Evolutionary conservation across 2,329 filamentous ascomycete genomes (phyloP).

Genomic region (Parasarocladium wereldwijsianum): DNA sequence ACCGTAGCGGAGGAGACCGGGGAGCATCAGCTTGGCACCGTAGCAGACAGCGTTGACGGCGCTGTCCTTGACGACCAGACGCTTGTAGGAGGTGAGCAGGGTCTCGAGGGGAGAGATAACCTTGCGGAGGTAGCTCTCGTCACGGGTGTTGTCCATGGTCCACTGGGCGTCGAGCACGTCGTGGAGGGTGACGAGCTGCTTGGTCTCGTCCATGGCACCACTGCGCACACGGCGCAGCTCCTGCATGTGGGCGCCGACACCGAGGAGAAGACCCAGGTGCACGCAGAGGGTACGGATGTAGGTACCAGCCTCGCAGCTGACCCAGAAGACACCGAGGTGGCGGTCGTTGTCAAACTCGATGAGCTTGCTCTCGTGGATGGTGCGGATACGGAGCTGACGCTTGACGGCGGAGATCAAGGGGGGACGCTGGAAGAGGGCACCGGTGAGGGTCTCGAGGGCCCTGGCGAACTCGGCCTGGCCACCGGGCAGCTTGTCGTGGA

Average conservation of each 20-base stretch:
- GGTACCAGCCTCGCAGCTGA: slow-evolving; percentile 92
- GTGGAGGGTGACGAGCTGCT: slow-evolving; percentile 83
- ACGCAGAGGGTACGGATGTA: slow-evolving; percentile 98
- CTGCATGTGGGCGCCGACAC: slow-evolving; percentile 96
- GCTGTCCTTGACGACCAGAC: slow-evolving; percentile 81
- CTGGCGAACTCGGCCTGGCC: slow-evolving; percentile 86
- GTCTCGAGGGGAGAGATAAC: slow-evolving; percentile 91
- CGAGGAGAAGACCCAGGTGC: slow-evolving; percentile 60
- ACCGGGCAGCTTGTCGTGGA: slow-evolving; percentile 90
- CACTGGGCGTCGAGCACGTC: slow-evolving; percentile 82
- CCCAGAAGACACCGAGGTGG: slow-evolving; percentile 97
- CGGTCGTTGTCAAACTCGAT: slow-evolving; percentile 98
- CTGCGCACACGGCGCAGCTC: slow-evolving; percentile 86
- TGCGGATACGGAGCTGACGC: slow-evolving; percentile 94
- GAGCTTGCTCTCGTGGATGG: slow-evolving; percentile 93
- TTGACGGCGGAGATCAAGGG: slow-evolving; percentile 98
- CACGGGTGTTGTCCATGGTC: slow-evolving; percentile 87
- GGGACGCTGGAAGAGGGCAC: slow-evolving; percentile 81
- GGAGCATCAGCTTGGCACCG: slow-evolving; percentile 97
- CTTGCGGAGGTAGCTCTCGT: slow-evolving; percentile 80
- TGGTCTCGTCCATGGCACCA: slow-evolving; percentile 87
- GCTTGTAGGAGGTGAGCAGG: slow-evolving; percentile 84
- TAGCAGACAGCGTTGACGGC: slow-evolving; percentile 93
- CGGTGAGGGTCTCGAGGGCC: slow-evolving; percentile 88
- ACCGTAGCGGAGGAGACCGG: slow-evolving; percentile 85